These are phyloP conservation scores for Bruguiera hainesii DNA, from an alignment of 441 rosid species.

Conservation along the genomic window DNA sequence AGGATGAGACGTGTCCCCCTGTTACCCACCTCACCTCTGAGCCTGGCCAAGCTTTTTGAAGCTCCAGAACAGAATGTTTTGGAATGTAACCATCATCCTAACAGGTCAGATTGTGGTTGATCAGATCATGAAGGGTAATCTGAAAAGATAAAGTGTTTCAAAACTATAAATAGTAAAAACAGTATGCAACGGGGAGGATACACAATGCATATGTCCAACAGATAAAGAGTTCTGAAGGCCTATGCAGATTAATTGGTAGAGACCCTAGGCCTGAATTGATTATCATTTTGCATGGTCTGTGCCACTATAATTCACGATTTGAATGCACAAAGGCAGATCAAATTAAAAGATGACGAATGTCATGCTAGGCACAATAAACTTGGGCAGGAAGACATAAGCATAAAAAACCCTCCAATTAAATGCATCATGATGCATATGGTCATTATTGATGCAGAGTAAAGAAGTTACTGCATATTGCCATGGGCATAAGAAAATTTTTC, in stretches of 20 bases:
- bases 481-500: neutral
- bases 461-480: neutral
- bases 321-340: too few relatives aligned
- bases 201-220: neutral
- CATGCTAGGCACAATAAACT: too few relatives aligned
- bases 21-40: conserved; percentile 99
- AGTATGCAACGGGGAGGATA: neutral
- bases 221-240: neutral
- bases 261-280: neutral
- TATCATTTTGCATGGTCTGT: neutral
- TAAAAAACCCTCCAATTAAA: neutral
- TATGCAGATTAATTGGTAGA: too few relatives aligned
- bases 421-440: neutral
- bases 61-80: conserved; percentile 84
- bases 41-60: conserved; percentile 98
- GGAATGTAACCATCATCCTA: conserved; percentile 99
- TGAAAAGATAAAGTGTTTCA: neutral
- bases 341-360: too few relatives aligned
- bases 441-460: neutral
- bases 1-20: conserved; percentile 90
- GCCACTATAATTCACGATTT: too few relatives aligned
- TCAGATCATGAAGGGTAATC: neutral
- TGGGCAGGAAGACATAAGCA: neutral
- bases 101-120: conserved; percentile 10
- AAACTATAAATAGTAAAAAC: neutral